Conservation (phyloP, 2,329 filamentous ascomycete genomes). For the Piedraia hortae region DNA sequence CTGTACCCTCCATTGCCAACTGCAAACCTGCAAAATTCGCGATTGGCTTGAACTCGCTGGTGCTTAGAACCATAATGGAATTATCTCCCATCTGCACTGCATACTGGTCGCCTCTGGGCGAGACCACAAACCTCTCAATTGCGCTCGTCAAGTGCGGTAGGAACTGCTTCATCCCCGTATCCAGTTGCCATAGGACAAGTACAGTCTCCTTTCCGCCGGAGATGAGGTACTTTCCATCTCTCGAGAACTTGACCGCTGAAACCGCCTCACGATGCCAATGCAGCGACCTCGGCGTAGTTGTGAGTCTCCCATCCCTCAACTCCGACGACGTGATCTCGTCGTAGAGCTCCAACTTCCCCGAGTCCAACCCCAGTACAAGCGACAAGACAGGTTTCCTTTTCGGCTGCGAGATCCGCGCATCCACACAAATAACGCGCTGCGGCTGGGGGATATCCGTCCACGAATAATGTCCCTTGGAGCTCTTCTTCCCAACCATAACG, state of each 20-base stretch:
- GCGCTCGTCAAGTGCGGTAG: conserved; percentile 72
- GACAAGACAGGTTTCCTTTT: conserved; percentile 26
- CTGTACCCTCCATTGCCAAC: conserved; percentile 7
- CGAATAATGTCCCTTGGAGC: too few relatives aligned
- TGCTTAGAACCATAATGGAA: conserved; percentile 70
- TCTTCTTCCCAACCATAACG: too few relatives aligned
- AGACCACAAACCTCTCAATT: conserved; percentile 65
- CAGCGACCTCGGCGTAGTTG: conserved; percentile 39
- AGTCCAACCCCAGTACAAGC: conserved; percentile 46
- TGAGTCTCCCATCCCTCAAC: conserved; percentile 97
- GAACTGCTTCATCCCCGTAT: conserved; percentile 56
- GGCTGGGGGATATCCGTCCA: not conserved
- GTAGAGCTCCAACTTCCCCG: conserved; percentile 59
- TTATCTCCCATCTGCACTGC: conserved; percentile 73
- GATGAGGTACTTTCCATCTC: conserved; percentile 85
- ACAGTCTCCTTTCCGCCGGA: conserved; percentile 80
- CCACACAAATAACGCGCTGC: too few relatives aligned
- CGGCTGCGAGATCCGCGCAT: too few relatives aligned
- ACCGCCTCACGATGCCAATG: conserved; percentile 85
- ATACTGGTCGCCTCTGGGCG: conserved; percentile 53
- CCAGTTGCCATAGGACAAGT: conserved; percentile 76
- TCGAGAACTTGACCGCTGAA: conserved; percentile 68
- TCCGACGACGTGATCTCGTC: conserved; percentile 55
- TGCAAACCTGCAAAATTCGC: conserved; percentile 69
- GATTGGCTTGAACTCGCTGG: conserved; percentile 61